Conservation (phyloP, 257 asterid species). For the Solanum virginianum region DNA sequence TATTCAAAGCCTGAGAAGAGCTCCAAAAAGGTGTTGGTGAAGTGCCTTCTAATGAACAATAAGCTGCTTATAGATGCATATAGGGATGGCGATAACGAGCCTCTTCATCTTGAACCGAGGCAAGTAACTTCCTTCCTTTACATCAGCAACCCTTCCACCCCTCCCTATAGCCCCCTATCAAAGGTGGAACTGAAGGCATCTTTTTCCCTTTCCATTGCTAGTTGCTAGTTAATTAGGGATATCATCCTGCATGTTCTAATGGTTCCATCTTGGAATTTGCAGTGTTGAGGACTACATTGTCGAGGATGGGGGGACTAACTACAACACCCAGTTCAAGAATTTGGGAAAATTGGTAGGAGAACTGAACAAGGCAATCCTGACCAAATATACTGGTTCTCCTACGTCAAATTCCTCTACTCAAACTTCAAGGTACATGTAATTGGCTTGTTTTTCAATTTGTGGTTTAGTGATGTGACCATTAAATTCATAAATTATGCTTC, state of each 20-base stretch:
- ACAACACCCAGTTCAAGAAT: conserved; percentile 49
- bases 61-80: conserved; percentile 54
- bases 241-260: neutral
- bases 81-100: conserved; percentile 51
- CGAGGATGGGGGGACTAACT: conserved; percentile 32
- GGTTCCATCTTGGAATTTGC: neutral
- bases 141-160: neutral
- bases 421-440: conserved; percentile 22
- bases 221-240: neutral
- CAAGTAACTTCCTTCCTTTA: conserved; percentile 7
- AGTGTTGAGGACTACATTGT: conserved; percentile 43
- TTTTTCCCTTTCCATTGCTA: neutral
- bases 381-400: conserved; percentile 24
- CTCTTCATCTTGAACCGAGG: conserved; percentile 50
- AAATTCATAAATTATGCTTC: neutral
- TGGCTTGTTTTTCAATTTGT: neutral
- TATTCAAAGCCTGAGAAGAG: conserved; percentile 53
- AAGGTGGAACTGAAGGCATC: neutral
- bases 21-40: conserved; percentile 51
- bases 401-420: conserved; percentile 13
- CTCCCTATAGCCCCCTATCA: neutral
- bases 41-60: conserved; percentile 60
- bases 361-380: conserved; percentile 26
- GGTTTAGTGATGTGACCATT: neutral
- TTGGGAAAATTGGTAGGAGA: conserved; percentile 46